Evolutionary conservation across 2,329 filamentous ascomycete genomes (phyloP), one percentile per base, ranked within the genome.

Genomic region (Colletotrichum navitas): DNA sequence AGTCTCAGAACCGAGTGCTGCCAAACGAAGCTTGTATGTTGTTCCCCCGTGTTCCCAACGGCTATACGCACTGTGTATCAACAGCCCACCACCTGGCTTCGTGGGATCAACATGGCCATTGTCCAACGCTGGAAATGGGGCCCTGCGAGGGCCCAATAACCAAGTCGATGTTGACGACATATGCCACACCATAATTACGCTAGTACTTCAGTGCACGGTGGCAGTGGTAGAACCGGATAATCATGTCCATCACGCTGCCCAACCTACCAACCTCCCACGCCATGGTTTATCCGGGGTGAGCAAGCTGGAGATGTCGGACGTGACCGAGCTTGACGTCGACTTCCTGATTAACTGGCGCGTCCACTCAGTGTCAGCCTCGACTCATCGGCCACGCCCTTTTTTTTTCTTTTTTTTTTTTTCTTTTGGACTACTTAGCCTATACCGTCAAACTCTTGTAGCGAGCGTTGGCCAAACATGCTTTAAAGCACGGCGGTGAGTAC

Each of bases 121-220:
- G 39, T 34, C 60, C 52, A 21, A 58, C 36, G 49, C 52, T 49
- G 32, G 59, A 47, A 45, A 29, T 55, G n/a, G 49, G 32, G 39
- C 61, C 54, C 39, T 34, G 24, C 10, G n/a, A 59, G 16, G 43
- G 45, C 21, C 66, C 66, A 68, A 68, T 65, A 61, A 68, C 61
- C 52, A 52, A 43, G 52, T 24, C 58, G 61, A 36, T 32, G 39
- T 26, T 49, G 45, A 16, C 29, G 18, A 34, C 34, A 43, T 49
- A 49, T 47, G 36, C 36, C 21, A 18, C 14, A 55, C 32, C 16
- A 29, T 29, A 4, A 29, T 29, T 29, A 29, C 29, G 29, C 29
- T 29, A 18, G 36, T 39, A 41, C 14, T 3, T 11, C 21, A n/a
- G 43, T 45, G n/a, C 11, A n/a, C 43, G 8, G 45, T 24, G 45